Evolutionary conservation across 2,329 filamentous ascomycete genomes (phyloP).

Genomic region (Fusarium sp.): DNA sequence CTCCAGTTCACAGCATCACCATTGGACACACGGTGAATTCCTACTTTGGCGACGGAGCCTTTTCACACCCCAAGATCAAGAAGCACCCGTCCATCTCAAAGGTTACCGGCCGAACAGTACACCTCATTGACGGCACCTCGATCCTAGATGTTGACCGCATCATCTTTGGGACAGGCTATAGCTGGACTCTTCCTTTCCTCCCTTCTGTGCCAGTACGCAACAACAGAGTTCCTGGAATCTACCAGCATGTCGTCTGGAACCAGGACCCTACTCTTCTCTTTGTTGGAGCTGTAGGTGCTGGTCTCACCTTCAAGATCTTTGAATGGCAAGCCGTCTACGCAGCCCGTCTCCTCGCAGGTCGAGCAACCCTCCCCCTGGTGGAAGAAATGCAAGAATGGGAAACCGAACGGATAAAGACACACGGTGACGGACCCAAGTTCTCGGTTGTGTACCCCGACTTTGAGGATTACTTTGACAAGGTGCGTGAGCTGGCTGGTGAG

Average conservation of each 20-base stretch:
- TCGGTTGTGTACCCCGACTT: conserved; percentile 71
- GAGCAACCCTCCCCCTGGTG: conserved; percentile 61
- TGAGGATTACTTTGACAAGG: conserved; percentile 71
- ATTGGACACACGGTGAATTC: conserved; percentile 61
- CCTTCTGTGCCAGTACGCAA: conserved; percentile 63
- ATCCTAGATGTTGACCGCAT: conserved; percentile 69
- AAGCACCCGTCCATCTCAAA: conserved; percentile 61
- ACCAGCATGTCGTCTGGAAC: conserved; percentile 68
- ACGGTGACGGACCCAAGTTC: conserved; percentile 69
- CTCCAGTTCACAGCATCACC: conserved; percentile 64
- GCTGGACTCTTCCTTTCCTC: conserved; percentile 72
- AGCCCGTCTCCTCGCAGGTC: conserved; percentile 68
- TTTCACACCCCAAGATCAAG: conserved; percentile 67
- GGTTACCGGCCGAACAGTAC: conserved; percentile 60
- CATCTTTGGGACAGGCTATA: conserved; percentile 76
- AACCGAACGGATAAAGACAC: conserved; percentile 61
- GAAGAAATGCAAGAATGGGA: conserved; percentile 69
- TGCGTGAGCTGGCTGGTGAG: conserved; percentile 63
- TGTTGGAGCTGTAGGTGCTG: conserved; percentile 67
- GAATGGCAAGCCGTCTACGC: conserved; percentile 76
- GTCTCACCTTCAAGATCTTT: conserved; percentile 75
- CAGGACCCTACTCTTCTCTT: conserved; percentile 68
- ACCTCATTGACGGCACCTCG: conserved; percentile 67
- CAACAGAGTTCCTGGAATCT: conserved; percentile 67
- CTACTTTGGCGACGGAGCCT: conserved; percentile 70